Evolutionary conservation across 352 stramenopile species (phyloP).

Genomic region (Globisporangium cylindrosporum): DNA sequence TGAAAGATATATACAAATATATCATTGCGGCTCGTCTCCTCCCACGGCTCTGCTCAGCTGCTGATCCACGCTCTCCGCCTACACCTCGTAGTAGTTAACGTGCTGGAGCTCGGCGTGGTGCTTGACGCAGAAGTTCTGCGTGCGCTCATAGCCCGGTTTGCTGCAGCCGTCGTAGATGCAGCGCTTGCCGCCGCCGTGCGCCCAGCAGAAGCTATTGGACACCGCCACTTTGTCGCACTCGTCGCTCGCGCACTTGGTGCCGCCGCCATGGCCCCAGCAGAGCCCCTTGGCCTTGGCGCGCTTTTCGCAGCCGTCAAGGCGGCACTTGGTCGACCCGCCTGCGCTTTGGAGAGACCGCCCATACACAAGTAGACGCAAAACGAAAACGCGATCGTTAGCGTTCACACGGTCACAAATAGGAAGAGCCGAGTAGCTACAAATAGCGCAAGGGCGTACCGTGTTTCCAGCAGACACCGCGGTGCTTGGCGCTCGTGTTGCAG

Average conservation of each 20-base stretch:
- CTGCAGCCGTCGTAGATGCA: constrained; percentile 34
- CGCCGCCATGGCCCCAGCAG: constrained; percentile 22
- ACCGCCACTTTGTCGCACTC: constrained; percentile 18
- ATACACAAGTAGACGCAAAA: neutral
- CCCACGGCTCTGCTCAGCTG: neutral
- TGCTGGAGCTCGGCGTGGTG: constrained; percentile 26
- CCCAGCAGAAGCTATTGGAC: constrained; percentile 33
- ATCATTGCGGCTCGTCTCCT: neutral
- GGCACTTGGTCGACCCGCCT: constrained; percentile 21
- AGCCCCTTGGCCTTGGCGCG: constrained; percentile 22
- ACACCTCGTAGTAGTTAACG: constrained; percentile 28
- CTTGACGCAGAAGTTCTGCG: constrained; percentile 27
- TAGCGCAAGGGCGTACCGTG: constrained; percentile 24
- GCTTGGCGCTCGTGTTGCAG: constrained; percentile 43
- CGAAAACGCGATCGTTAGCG: neutral
- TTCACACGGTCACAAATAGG: neutral
- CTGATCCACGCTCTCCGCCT: neutral
- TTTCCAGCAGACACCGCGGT: constrained; percentile 45
- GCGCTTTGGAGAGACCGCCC: neutral
- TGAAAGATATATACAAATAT: too few species aligned
- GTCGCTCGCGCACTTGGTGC: constrained; percentile 17
- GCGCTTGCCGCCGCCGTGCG: constrained; percentile 33
- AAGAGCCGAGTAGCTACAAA: neutral
- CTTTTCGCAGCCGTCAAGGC: constrained; percentile 17
- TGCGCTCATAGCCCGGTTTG: constrained; percentile 33